Conservation (phyloP, 2,329 filamentous ascomycete genomes). For the Xylariaceae sp. region DNA sequence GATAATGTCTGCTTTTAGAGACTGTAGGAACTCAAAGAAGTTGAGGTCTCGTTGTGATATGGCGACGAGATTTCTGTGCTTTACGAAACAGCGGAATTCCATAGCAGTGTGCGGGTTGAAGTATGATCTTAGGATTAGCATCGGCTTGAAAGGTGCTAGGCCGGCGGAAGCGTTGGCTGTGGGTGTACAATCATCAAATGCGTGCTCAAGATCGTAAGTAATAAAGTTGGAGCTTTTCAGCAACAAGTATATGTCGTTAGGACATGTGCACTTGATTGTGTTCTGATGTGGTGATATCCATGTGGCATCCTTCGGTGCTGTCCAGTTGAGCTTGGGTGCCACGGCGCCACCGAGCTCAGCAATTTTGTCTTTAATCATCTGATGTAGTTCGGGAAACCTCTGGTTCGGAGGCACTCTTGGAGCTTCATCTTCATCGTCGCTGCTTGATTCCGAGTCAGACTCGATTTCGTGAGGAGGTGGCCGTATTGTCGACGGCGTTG, state of each 20-base stretch:
- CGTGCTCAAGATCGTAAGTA: slow-evolving; percentile 91
- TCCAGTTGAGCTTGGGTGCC: slow-evolving; percentile 96
- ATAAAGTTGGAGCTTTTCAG: slow-evolving; percentile 95
- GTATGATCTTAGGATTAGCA: slow-evolving; percentile 86
- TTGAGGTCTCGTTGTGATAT: slow-evolving; percentile 91
- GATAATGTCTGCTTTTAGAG: slow-evolving; percentile 68
- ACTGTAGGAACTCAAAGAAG: slow-evolving; percentile 80
- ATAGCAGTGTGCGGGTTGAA: slow-evolving; percentile 88
- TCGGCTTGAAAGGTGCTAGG: slow-evolving; percentile 65
- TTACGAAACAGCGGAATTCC: slow-evolving; percentile 96
- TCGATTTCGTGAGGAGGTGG: slow-evolving; percentile 50
- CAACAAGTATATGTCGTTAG: slow-evolving; percentile 92
- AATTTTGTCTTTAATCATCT: slow-evolving; percentile 77
- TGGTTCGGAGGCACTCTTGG: slow-evolving; percentile 56
- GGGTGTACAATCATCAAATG: slow-evolving; percentile 76
- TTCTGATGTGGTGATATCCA: slow-evolving; percentile 88
- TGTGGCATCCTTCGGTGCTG: slow-evolving; percentile 90
- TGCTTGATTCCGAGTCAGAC: slow-evolving; percentile 50
- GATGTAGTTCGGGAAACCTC: slow-evolving; percentile 75
- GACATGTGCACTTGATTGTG: slow-evolving; percentile 85
- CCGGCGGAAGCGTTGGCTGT: slow-evolving; percentile 43
- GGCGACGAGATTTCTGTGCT: slow-evolving; percentile 77
- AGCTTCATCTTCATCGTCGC: slow-evolving; percentile 58
- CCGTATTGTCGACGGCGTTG: slow-evolving; percentile 45
- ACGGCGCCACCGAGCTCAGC: slow-evolving; percentile 82